These are phyloP conservation scores for Kodamaea hsintzibuensis DNA, from an alignment of 805 yeast species.

Conservation along the genomic window DNA sequence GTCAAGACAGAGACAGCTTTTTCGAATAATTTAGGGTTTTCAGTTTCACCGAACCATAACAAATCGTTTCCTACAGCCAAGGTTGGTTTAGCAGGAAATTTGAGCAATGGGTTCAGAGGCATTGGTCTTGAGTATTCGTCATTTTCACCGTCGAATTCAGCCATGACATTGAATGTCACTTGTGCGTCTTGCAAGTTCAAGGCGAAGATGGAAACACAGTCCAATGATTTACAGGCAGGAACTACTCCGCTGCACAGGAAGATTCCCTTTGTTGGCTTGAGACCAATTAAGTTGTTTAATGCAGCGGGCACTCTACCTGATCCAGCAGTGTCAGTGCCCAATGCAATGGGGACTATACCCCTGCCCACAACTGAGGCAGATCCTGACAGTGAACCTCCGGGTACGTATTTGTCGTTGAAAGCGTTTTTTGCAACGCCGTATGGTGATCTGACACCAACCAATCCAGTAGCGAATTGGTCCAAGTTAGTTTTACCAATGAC, in stretches of 20 bases:
- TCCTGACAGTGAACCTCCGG: slow-evolving; percentile 96
- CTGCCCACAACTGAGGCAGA: slow-evolving; percentile 90
- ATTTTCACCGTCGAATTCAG: slow-evolving; percentile 61
- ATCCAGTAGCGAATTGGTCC: slow-evolving; percentile 97
- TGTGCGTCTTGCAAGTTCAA: slow-evolving; percentile 83
- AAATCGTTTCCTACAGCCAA: slow-evolving; percentile 77
- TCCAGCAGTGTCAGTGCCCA: slow-evolving; percentile 98
- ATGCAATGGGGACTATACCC: slow-evolving; percentile 83
- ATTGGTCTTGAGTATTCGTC: slow-evolving; percentile 81
- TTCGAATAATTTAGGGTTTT: slow-evolving; percentile 69
- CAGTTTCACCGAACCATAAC: slow-evolving; percentile 78
- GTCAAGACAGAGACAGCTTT: slow-evolving; percentile 52
- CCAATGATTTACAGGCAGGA: slow-evolving; percentile 94
- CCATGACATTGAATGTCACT: slow-evolving; percentile 65
- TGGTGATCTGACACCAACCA: slow-evolving; percentile 94
- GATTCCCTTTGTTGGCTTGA: slow-evolving; percentile 89
- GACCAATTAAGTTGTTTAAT: slow-evolving; percentile 84
- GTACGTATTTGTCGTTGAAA: slow-evolving; percentile 72
- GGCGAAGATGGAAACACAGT: slow-evolving; percentile 87
- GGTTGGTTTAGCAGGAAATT: slow-evolving; percentile 59
- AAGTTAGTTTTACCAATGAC: slow-evolving; percentile 91
- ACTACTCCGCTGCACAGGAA: slow-evolving; percentile 91
- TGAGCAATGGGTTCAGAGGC: slow-evolving; percentile 64
- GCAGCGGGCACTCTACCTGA: slow-evolving; percentile 98
- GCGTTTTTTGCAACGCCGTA: slow-evolving; percentile 87